Evolutionary conservation across 805 yeast genomes (phyloP), one percentile per base, ranked within the genome.

Genomic region (Myxozyma nipponensis): DNA sequence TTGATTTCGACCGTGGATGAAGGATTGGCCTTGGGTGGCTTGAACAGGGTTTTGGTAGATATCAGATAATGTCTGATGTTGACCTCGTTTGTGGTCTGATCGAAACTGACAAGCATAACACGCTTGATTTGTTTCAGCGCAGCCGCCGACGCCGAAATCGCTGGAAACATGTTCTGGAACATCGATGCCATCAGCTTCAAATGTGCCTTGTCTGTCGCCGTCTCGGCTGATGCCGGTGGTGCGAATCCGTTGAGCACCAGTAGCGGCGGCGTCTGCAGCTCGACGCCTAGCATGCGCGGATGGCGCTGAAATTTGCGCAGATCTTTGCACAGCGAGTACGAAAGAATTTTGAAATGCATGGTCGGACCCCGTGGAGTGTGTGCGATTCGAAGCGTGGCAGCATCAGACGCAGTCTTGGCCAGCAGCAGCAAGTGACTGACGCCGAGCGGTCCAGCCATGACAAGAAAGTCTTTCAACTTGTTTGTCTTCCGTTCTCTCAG

Each of bases 391-490:
- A 93, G 72, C 44, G 91, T 84, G 3, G 93, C 83, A 49, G 81
- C 82, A 5, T 96, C 97, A 2, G 60, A 46, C 60, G 81, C 84
- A 35, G 86, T 78, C 66, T 89, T 96, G 55, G 88, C 83, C 72
- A 93, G 90, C 19, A 91, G 73, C 70, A 93, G 80, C 63, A 93
- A 69, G 69, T 91, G 96, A 4, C 91, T 77, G 21, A 93, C 96
- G 24, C 95, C 95, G 39, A 93, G 73, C 13, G 98, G 98, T 4
- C 98, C 98, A 35, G 96, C 86, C 96, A 93, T 90, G n/a, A 88
- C 95, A n/a, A 90, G 78, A 62, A 85, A 93, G 70, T 91, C 98
- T 67, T 85, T 87, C 59, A 93, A 74, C 64, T 82, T 86, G 69
- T 93, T 93, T 36, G 86, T 74, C 65, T 86, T 87, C 44, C 98